Percentiles rank a stretch among this genome's conserved stretches.
phyloP scores from a whole-genome alignment of 2,329 filamentous ascomycete species.

The Diaporthe longicolla region DNA sequence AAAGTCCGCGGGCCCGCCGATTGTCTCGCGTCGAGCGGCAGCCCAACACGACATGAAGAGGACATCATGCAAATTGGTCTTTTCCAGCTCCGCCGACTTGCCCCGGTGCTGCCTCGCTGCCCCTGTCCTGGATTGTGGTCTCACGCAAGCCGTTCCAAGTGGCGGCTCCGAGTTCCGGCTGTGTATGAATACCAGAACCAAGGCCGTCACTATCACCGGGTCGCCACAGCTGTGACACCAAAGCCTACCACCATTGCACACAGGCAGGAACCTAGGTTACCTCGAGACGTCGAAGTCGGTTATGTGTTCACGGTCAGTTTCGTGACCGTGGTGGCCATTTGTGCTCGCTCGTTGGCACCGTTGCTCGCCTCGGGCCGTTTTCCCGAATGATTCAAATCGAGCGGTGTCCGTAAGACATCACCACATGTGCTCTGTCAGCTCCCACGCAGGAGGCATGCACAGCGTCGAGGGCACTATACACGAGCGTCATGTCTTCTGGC shows the following conservation, averaged over 20 bases:
- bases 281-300: not conserved
- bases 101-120: not conserved
- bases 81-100: not conserved
- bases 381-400: not conserved
- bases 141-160: not conserved
- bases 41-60: not conserved
- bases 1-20: not conserved
- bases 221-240: not conserved
- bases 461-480: conserved; percentile 60
- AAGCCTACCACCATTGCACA: not conserved
- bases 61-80: no score
- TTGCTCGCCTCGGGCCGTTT: not conserved
- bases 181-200: not conserved
- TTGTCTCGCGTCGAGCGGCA: not conserved
- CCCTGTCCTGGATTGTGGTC: not conserved
- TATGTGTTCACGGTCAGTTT: not conserved
- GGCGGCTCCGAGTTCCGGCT: not conserved
- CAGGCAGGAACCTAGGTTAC: not conserved
- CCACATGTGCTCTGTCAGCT: not conserved
- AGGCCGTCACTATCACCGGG: not conserved
- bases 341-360: not conserved
- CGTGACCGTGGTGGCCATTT: not conserved
- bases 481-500: conserved; percentile 61
- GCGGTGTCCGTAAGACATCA: not conserved
- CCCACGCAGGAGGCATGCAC: conserved; percentile 44